Evolutionary conservation across 208 protist species (phyloP).

Genomic region (Leishmania major): DNA sequence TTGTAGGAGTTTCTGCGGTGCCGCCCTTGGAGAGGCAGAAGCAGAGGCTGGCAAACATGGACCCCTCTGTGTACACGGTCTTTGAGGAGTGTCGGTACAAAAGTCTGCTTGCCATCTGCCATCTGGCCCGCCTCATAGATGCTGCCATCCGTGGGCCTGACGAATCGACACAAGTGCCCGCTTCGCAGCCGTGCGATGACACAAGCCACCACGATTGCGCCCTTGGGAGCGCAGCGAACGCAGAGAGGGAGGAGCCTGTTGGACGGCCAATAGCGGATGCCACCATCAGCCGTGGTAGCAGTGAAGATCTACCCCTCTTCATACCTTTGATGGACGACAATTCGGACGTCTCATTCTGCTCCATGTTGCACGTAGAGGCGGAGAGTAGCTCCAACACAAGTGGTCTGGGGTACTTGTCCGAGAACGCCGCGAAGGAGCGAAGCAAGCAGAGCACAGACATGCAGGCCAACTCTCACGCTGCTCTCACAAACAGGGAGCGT

Average conservation of each 20-base stretch:
- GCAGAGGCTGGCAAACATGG: not conserved
- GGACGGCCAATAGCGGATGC: not conserved
- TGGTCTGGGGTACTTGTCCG: not conserved
- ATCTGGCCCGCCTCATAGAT: conserved; percentile 12
- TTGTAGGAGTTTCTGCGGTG: not conserved
- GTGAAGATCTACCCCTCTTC: conserved; percentile 8
- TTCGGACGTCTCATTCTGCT: not conserved
- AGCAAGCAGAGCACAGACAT: not conserved
- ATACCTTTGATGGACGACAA: conserved; percentile 6
- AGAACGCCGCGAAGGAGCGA: not conserved
- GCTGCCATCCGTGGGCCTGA: conserved; percentile 12
- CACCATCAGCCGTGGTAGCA: not conserved
- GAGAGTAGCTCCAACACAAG: conserved; percentile 5
- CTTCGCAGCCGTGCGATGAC: not conserved
- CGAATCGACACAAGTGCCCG: conserved; percentile 1
- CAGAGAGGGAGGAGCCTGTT: not conserved
- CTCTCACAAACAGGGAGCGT: not conserved
- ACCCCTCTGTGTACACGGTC: conserved; percentile 20
- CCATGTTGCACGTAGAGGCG: conserved; percentile 9
- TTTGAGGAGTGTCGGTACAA: conserved; percentile 22
- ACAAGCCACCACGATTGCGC: not conserved
- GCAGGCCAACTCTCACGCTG: not conserved
- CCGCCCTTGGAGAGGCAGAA: not conserved
- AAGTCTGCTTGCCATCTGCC: conserved; percentile 4
- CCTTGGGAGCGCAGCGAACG: not conserved